A percentile compares a stretch with the other conserved stretches of the same genome.
Evolutionary conservation across 2,329 filamentous ascomycete genomes (phyloP).

Genomic region (Venturia carpophila): DNA sequence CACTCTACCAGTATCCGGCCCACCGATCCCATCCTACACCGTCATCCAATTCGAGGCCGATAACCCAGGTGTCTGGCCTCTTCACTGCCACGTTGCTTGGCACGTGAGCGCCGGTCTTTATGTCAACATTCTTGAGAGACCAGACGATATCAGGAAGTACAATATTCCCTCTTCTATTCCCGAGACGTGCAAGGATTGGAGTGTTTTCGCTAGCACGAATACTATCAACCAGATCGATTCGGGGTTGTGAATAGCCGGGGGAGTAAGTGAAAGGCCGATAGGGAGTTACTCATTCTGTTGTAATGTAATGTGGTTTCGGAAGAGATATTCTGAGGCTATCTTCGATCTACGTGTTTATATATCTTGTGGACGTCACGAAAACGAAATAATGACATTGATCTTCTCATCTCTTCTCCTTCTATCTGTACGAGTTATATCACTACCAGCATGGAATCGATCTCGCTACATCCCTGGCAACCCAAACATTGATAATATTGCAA

Average conservation of each 20-base stretch:
- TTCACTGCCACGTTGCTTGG: conserved; percentile 42
- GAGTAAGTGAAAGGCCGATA: not conserved
- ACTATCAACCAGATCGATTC: conserved; percentile 30
- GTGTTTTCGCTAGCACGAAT: conserved; percentile 27
- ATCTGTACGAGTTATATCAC: too few species aligned
- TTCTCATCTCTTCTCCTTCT: too few species aligned
- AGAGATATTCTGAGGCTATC: not conserved
- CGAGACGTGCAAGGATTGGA: conserved; percentile 41
- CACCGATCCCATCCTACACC: conserved; percentile 27
- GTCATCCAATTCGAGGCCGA: conserved; percentile 42
- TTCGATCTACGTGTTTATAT: too few species aligned
- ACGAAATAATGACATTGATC: too few species aligned
- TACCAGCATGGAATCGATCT: too few species aligned
- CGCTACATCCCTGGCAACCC: too few species aligned
- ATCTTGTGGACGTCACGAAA: too few species aligned
- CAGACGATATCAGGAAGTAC: conserved; percentile 33
- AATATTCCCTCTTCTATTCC: conserved; percentile 42
- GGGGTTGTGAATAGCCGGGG: conserved; percentile 21
- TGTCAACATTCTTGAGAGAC: conserved; percentile 36
- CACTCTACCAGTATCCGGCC: conserved; percentile 30
- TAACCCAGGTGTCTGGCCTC: conserved; percentile 48
- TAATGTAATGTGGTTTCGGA: not conserved
- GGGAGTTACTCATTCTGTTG: not conserved
- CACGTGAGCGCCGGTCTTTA: conserved; percentile 40
- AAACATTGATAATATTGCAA: too few species aligned